Evolutionary conservation across 1,284 basidiomycete species (phyloP).

Genomic region (Ustilago hordei): DNA sequence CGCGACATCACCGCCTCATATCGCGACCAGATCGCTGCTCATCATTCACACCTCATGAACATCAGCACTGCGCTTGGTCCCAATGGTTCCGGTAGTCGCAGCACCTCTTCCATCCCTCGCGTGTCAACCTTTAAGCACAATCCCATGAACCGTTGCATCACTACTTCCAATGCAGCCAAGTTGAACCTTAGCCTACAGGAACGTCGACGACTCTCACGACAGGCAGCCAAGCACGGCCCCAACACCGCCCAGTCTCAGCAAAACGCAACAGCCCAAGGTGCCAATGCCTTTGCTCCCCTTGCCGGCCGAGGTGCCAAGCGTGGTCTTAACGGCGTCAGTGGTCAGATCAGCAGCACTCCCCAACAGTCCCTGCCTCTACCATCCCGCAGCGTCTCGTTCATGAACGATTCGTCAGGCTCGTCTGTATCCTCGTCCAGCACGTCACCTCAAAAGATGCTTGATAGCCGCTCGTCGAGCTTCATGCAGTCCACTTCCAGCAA

Average conservation of each 20-base stretch:
- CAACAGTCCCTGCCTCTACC: constrained; percentile 19
- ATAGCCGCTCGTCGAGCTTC: constrained; percentile 34
- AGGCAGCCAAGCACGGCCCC: constrained; percentile 37
- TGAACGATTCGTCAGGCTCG: constrained; percentile 44
- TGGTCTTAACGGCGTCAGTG: constrained; percentile 26
- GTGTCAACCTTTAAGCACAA: constrained; percentile 42
- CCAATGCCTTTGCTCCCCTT: constrained; percentile 12
- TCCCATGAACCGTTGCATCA: constrained; percentile 28
- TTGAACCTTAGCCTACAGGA: constrained; percentile 57
- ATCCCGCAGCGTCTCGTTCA: constrained; percentile 40
- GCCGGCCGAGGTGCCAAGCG: constrained; percentile 48
- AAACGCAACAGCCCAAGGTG: neutral
- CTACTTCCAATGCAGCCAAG: constrained; percentile 24
- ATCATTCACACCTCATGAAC: constrained; percentile 52
- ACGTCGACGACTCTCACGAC: constrained; percentile 58
- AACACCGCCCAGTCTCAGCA: constrained; percentile 16
- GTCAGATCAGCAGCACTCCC: constrained; percentile 26
- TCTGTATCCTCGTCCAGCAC: constrained; percentile 36
- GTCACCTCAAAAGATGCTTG: constrained; percentile 42
- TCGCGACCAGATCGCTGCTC: constrained; percentile 51
- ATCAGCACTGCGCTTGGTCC: constrained; percentile 24
- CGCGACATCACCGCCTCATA: constrained; percentile 40
- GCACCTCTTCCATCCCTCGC: constrained; percentile 40
- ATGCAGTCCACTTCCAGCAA: neutral
- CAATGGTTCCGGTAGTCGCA: constrained; percentile 21